Evolutionary conservation across 352 stramenopile genomes (phyloP).

Genomic region (Phytophthora syringae): DNA sequence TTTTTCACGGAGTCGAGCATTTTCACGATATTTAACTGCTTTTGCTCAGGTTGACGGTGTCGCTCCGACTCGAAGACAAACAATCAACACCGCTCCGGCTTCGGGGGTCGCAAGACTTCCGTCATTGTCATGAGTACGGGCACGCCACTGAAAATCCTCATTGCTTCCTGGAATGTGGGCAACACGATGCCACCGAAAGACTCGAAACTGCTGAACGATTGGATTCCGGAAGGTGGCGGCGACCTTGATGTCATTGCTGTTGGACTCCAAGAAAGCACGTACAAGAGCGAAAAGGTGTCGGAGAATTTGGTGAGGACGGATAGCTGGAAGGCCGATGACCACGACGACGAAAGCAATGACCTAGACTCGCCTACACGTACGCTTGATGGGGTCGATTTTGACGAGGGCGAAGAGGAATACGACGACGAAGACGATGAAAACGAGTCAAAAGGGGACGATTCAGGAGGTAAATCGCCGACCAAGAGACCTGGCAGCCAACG

Average conservation of each 20-base stretch:
- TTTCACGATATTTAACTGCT: not conserved
- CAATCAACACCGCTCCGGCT: slow-evolving; percentile 2
- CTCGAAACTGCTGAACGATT: slow-evolving; percentile 54
- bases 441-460: slow-evolving; percentile 13
- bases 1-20: not conserved
- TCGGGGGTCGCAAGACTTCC: slow-evolving; percentile 12
- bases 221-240: slow-evolving; percentile 80
- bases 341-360: slow-evolving; percentile 26
- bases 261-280: slow-evolving; percentile 85
- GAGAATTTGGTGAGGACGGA: slow-evolving; percentile 34
- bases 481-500: slow-evolving; percentile 13
- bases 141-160: slow-evolving; percentile 54
- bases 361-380: slow-evolving; percentile 4
- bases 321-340: slow-evolving; percentile 34
- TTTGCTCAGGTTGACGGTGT: slow-evolving; percentile 21
- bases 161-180: slow-evolving; percentile 87
- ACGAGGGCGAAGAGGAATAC: slow-evolving; percentile 39
- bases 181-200: slow-evolving; percentile 83
- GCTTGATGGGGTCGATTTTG: slow-evolving; percentile 32
- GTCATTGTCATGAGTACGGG: slow-evolving; percentile 16
- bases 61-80: slow-evolving; percentile 20
- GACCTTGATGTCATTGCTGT: slow-evolving; percentile 88
- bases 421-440: slow-evolving; percentile 34
- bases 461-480: not conserved
- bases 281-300: slow-evolving; percentile 57